phyloP scores from a whole-genome alignment of 75 land plant genomes.

The Chamaecyparis obtusa region DNA sequence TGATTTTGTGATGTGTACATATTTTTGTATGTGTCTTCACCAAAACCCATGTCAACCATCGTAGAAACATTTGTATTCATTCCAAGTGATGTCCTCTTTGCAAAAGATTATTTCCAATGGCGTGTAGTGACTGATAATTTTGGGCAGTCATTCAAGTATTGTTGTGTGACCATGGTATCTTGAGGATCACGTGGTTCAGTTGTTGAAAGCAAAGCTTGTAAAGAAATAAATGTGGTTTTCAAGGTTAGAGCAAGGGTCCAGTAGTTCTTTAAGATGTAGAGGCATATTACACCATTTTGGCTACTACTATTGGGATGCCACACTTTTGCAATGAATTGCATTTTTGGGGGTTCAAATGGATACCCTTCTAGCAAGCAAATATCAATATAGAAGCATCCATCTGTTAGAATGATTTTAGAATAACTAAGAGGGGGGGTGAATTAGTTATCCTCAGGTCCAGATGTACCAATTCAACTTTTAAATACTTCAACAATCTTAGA shows the following conservation, averaged over 20 bases:
- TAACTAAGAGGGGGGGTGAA: too few relatives aligned
- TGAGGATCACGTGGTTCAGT: slow-evolving; percentile 93
- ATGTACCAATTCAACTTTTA: too few relatives aligned
- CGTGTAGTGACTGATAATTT: slow-evolving; percentile 69
- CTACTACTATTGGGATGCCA: slow-evolving; percentile 99
- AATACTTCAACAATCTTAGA: too few relatives aligned
- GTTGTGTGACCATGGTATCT: slow-evolving; percentile 94
- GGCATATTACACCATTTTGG: slow-evolving; percentile 94
- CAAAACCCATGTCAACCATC: background rate
- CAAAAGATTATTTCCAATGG: slow-evolving; percentile 90
- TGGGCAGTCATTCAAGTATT: slow-evolving; percentile 31
- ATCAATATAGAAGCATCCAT: too few relatives aligned
- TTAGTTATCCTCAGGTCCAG: too few relatives aligned
- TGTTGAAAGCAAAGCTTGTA: slow-evolving; percentile 93
- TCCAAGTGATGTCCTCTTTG: background rate
- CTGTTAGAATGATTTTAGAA: too few relatives aligned
- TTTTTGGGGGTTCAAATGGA: too few relatives aligned
- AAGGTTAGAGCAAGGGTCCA: slow-evolving; percentile 94
- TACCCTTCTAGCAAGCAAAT: too few relatives aligned
- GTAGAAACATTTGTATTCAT: background rate
- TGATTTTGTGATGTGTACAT: too few relatives aligned
- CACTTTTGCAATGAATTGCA: background rate
- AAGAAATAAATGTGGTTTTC: slow-evolving; percentile 83
- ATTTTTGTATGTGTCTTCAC: background rate
- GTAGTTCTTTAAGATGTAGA: slow-evolving; percentile 87